Percentiles rank a stretch among this genome's conserved stretches.
Conservation (phyloP, 306 rosid genomes). For the Vachellia collinsii region DNA sequence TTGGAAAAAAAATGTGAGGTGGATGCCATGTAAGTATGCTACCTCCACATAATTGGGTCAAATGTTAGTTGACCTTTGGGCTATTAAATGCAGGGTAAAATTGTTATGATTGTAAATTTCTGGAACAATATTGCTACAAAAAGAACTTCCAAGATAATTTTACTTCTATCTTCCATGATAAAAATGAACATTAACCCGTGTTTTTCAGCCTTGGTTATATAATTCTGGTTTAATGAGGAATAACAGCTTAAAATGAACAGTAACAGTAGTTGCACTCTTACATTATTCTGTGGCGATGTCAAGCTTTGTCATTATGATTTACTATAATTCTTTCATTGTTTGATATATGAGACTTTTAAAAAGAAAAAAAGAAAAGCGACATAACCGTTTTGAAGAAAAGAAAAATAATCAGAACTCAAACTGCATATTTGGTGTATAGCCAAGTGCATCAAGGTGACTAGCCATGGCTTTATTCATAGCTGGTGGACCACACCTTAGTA, state of each 20-base stretch:
- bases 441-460: constrained; percentile 41
- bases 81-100: too few species aligned
- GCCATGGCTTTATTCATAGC: constrained; percentile 45
- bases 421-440: constrained; percentile 37
- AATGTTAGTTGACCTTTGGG: too few species aligned
- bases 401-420: constrained; percentile 38
- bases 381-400: background rate
- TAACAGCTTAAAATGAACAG: background rate
- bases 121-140: too few species aligned
- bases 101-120: too few species aligned
- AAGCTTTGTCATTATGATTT: background rate
- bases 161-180: too few species aligned
- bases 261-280: background rate
- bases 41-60: too few species aligned
- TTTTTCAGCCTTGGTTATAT: background rate
- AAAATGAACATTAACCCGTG: too few species aligned
- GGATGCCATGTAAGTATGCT: too few species aligned
- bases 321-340: too few species aligned
- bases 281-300: background rate
- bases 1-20: too few species aligned
- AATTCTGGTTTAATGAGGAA: background rate
- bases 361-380: background rate
- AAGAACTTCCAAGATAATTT: too few species aligned
- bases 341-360: background rate
- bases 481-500: constrained; percentile 46